A percentile compares a stretch with the other conserved stretches of the same genome.
Conservation (phyloP, 805 yeast genomes). For the Blastobotrys robertii region DNA sequence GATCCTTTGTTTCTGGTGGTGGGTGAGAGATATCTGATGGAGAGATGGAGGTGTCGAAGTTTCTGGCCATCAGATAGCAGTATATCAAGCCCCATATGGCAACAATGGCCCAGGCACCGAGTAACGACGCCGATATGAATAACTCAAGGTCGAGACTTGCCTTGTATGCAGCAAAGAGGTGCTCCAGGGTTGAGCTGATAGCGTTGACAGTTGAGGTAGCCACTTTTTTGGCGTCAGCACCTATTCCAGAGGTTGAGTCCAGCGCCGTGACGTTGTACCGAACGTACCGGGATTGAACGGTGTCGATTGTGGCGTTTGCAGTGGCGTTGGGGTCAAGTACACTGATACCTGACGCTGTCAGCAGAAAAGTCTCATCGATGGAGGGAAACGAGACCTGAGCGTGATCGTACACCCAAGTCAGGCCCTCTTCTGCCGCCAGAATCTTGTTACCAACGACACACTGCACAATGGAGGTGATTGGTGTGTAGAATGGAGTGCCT, state of each 20-base stretch:
- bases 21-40: too few relatives aligned
- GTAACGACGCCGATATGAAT: slow-evolving; percentile 5
- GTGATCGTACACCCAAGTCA: slow-evolving; percentile 67
- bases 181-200: slow-evolving; percentile 2
- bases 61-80: slow-evolving; percentile 3
- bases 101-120: slow-evolving; percentile 8
- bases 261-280: not conserved
- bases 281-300: not conserved
- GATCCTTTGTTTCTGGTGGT: too few relatives aligned
- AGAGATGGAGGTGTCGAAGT: not conserved
- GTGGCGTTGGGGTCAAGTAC: not conserved
- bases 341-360: not conserved
- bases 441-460: slow-evolving; percentile 76
- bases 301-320: not conserved
- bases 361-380: slow-evolving; percentile 30
- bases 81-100: slow-evolving; percentile 7
- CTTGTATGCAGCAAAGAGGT: slow-evolving; percentile 6
- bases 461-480: slow-evolving; percentile 58
- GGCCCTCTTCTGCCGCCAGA: slow-evolving; percentile 52
- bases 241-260: too few relatives aligned
- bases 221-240: not conserved
- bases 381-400: slow-evolving; percentile 51
- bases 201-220: slow-evolving; percentile 2
- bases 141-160: slow-evolving; percentile 8
- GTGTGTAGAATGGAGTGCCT: slow-evolving; percentile 52